Evolutionary conservation across 139 green algal genomes (phyloP).

Genomic region (Chlorella sp.): DNA sequence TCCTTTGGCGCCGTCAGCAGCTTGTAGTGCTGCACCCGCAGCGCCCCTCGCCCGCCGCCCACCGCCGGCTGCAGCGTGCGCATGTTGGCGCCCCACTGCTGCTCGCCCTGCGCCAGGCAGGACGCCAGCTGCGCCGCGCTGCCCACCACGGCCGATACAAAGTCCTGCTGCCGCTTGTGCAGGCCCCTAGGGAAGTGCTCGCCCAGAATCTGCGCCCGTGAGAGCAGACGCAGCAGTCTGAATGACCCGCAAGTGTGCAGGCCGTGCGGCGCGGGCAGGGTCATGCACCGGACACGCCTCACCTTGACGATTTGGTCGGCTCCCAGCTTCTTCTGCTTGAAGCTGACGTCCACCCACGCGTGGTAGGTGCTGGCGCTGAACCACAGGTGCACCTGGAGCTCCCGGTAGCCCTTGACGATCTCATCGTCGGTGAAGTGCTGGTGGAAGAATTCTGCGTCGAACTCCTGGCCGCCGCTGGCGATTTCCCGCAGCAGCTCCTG

Average conservation of each 20-base stretch:
- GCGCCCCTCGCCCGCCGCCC: no score
- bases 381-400: constrained; percentile 38
- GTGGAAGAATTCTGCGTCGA: constrained; percentile 28
- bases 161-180: no score
- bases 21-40: neutral
- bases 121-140: no score
- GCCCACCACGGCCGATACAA: no score
- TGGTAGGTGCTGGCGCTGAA: constrained; percentile 36
- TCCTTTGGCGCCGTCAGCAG: neutral
- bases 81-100: no score
- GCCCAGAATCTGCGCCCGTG: constrained; percentile 1
- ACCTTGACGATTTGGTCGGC: constrained; percentile 38
- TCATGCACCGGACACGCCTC: no score
- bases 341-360: constrained; percentile 41
- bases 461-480: constrained; percentile 9
- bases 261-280: no score
- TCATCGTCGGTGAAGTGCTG: constrained; percentile 34
- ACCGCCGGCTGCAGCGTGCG: no score
- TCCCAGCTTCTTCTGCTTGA: constrained; percentile 26
- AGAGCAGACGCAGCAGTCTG: no score
- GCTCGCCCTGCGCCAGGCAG: no score
- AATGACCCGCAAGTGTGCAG: no score
- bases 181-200: constrained; percentile 8
- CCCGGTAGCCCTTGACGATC: constrained; percentile 31
- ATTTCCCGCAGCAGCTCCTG: constrained; percentile 24